These are phyloP conservation scores for Dothistroma pini DNA, from an alignment of 2,329 filamentous ascomycete genomes.

Conservation along the genomic window DNA sequence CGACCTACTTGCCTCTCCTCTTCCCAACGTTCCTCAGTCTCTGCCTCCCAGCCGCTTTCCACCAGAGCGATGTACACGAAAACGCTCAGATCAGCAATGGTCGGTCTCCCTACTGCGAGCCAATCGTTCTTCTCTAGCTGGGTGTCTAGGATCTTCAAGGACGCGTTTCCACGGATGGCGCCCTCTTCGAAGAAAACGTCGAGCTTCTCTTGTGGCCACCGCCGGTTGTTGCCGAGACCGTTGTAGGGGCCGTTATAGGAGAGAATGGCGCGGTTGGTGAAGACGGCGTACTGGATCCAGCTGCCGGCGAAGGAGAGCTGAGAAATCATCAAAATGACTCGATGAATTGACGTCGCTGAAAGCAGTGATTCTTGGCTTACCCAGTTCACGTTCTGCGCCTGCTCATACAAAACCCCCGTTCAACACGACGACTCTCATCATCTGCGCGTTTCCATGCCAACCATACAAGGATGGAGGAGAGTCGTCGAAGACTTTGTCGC, in stretches of 20 bases:
- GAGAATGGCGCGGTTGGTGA: slow-evolving; percentile 25
- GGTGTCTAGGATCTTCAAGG: slow-evolving; percentile 12
- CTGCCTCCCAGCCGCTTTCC: slow-evolving; percentile 7
- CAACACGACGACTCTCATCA: slow-evolving; percentile 5
- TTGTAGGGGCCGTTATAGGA: slow-evolving; percentile 18
- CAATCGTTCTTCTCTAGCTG: slow-evolving; percentile 4
- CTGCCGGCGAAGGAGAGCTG: slow-evolving; percentile 12
- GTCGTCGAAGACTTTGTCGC: slow-evolving; percentile 11
- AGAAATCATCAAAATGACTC: neutral
- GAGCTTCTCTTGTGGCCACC: slow-evolving; percentile 53
- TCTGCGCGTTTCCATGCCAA: slow-evolving; percentile 1
- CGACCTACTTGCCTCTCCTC: neutral
- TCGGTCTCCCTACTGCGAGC: slow-evolving; percentile 12
- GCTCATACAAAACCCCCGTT: slow-evolving; percentile 9
- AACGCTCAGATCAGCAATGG: slow-evolving; percentile 21
- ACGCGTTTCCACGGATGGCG: slow-evolving; percentile 14
- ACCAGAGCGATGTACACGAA: slow-evolving; percentile 24
- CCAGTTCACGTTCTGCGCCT: slow-evolving; percentile 13
- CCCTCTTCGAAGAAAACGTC: slow-evolving; percentile 38
- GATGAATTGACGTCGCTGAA: too few species aligned
- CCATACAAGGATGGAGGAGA: slow-evolving; percentile 10
- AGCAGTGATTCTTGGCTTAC: too few species aligned
- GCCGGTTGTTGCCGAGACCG: slow-evolving; percentile 48
- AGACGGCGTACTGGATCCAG: slow-evolving; percentile 16
- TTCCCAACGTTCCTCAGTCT: slow-evolving; percentile 3